Base-by-base conservation (phyloP, 2,329 filamentous ascomycete species). In the Aspergillus piperis region DNA sequence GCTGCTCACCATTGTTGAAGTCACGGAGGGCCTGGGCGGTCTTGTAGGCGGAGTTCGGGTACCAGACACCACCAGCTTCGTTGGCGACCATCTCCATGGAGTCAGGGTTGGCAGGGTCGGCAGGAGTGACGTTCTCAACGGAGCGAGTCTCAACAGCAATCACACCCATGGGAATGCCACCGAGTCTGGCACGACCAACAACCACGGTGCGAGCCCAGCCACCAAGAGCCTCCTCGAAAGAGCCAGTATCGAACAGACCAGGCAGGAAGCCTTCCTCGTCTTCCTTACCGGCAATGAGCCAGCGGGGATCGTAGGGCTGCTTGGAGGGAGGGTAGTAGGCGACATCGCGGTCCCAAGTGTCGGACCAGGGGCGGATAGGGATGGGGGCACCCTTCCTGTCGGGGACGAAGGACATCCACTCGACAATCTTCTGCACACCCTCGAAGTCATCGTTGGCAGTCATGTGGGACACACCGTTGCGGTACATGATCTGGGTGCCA, bases 401-500 rank as follows among this genome's bases (percentile, higher is more conserved):
- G 25, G 95, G 95, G 30, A 99, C 90, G 73, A 92, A 99, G 2
- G 94, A 95, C 84, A 99, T 87, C 95, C 95, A 99, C 76, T 96
- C 90, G 53, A 98, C 92, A 74, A 99, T 98, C 85, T 96, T 96
- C 72, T 91, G 92, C 21, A 99, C 91, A 86, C 95, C 95, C 72
- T 94, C 93, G 71, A 99, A 98, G 81, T 99, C 95, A 73, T 99
- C 94, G 69, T 90, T 90, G 72, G 95, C 95, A 68, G 94, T 97
- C 91, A 98, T 94, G 83, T 99, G 95, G 21, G 95, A 98, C 44
- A 99, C 95, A 87, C 95, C 95, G 77, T 99, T 99, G 82, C 91
- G 93, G 87, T 99, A 98, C 95, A 99, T 99, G 85, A 99, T 99
- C 81, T 99, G 95, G n/a, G 95, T 99, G 70, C 95, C 95, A 88